phyloP scores from a whole-genome alignment of 139 green algal genomes.

The Tetradesmus obliquus region DNA sequence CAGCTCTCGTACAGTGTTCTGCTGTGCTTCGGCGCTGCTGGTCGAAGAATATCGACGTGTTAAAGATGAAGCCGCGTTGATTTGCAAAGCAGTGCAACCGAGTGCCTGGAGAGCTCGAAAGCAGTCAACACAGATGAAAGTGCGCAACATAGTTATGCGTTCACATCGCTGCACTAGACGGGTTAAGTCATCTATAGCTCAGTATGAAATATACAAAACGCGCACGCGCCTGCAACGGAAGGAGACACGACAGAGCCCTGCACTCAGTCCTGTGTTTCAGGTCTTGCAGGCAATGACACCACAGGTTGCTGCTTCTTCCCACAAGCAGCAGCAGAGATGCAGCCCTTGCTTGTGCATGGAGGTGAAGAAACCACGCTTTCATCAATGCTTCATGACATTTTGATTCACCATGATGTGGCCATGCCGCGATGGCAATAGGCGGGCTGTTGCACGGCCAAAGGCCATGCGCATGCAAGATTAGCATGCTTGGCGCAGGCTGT shows the following conservation, averaged over 20 bases:
- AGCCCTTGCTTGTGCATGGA: too few relatives aligned
- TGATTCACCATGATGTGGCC: too few relatives aligned
- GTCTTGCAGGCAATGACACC: not conserved
- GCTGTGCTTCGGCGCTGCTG: not conserved
- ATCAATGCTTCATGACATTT: too few relatives aligned
- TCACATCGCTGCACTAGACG: not conserved
- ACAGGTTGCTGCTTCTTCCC: not conserved
- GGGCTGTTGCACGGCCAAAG: too few relatives aligned
- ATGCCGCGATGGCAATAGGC: too few relatives aligned
- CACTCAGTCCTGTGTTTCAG: not conserved
- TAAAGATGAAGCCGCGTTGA: not conserved
- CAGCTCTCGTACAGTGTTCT: not conserved
- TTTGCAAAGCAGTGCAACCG: not conserved
- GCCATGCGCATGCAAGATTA: too few relatives aligned
- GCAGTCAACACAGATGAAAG: not conserved
- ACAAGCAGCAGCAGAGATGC: not conserved
- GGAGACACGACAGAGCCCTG: not conserved
- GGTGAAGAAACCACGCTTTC: too few relatives aligned
- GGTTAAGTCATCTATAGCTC: too few relatives aligned
- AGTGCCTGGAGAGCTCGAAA: not conserved
- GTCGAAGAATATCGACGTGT: not conserved
- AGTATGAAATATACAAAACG: too few relatives aligned
- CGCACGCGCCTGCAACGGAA: not conserved
- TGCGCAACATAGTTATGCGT: not conserved
- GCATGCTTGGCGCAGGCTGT: too few relatives aligned